phyloP scores from a whole-genome alignment of 345 rosid species.

The Erucastrum elatum region DNA sequence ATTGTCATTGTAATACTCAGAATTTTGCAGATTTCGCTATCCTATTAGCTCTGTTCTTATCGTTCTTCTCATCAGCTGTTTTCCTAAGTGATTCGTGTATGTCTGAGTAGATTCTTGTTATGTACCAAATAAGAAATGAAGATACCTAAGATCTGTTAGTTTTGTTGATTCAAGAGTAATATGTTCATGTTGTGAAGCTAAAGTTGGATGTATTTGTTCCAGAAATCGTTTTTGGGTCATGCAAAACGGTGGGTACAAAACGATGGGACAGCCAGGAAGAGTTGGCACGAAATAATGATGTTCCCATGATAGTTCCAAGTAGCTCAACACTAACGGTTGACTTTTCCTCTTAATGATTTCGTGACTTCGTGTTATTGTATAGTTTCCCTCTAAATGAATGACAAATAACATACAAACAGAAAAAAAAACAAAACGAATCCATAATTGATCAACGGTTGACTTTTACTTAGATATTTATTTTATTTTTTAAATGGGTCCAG shows the following conservation, averaged over 20 bases:
- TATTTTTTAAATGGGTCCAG: not conserved
- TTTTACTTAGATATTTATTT: not conserved
- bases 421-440: not conserved
- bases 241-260: not conserved
- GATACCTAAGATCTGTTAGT: not conserved
- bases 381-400: not conserved
- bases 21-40: slow-evolving; percentile 5
- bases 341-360: not conserved
- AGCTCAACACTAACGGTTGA: not conserved
- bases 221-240: not conserved
- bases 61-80: not conserved
- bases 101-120: not conserved
- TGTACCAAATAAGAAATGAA: not conserved
- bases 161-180: not conserved
- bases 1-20: slow-evolving; percentile 5
- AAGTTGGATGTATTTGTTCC: not conserved
- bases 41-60: not conserved
- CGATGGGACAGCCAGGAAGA: not conserved
- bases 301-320: slow-evolving; percentile 5
- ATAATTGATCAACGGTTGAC: not conserved
- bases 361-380: not conserved
- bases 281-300: not conserved
- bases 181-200: not conserved
- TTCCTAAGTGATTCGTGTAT: not conserved
- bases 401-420: not conserved